Evolutionary conservation across 2,329 filamentous ascomycete genomes (phyloP).

Genomic region (Thelonectria blattea): DNA sequence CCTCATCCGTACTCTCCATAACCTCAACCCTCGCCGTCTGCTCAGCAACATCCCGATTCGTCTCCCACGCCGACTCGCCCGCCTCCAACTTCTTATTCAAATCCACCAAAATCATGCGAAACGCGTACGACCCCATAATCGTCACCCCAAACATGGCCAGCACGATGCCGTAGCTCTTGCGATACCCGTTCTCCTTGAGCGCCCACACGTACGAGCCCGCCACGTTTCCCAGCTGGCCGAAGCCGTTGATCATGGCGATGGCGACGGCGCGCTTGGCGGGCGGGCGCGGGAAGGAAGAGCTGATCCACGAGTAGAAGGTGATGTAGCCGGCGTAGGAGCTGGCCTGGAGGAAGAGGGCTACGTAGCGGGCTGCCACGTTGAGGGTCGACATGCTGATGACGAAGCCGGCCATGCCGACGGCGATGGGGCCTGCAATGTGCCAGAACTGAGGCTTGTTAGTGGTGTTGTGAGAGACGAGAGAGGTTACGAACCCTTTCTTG

Average conservation of each 20-base stretch:
- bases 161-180: slow-evolving; percentile 70
- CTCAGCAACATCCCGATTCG: slow-evolving; percentile 45
- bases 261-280: slow-evolving; percentile 67
- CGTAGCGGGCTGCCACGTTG: slow-evolving; percentile 62
- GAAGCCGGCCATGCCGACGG: slow-evolving; percentile 61
- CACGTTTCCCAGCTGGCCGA: slow-evolving; percentile 63
- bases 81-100: slow-evolving; percentile 56
- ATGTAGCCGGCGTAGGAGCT: slow-evolving; percentile 64
- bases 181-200: slow-evolving; percentile 63
- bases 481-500: slow-evolving; percentile 54
- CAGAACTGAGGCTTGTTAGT: slow-evolving; percentile 52
- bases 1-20: slow-evolving; percentile 51
- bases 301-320: slow-evolving; percentile 65
- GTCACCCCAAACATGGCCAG: slow-evolving; percentile 68
- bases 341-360: slow-evolving; percentile 66
- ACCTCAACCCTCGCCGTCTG: slow-evolving; percentile 48
- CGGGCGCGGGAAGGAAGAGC: slow-evolving; percentile 61
- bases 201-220: slow-evolving; percentile 69
- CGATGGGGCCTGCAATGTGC: slow-evolving; percentile 61
- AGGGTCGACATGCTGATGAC: slow-evolving; percentile 65
- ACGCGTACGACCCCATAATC: slow-evolving; percentile 56
- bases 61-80: slow-evolving; percentile 49
- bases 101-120: slow-evolving; percentile 53
- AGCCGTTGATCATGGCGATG: slow-evolving; percentile 65
- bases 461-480: neutral